These are phyloP conservation scores for Capsicum rhomboideum DNA, from an alignment of 257 asterid genomes.

Conservation along the genomic window DNA sequence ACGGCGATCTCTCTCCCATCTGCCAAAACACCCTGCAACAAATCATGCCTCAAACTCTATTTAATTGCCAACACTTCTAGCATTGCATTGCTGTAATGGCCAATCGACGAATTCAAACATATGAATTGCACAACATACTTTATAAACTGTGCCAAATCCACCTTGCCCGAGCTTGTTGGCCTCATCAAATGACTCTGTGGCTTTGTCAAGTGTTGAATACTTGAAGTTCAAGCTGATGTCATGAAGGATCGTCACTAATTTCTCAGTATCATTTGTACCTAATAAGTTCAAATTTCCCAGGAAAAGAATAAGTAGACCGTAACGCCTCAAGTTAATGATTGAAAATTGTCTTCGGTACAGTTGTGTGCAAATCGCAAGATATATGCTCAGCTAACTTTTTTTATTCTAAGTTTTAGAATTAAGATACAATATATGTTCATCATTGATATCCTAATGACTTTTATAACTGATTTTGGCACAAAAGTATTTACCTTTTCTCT, in stretches of 20 bases:
- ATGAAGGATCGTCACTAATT: too few species aligned
- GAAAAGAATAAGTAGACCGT: not conserved
- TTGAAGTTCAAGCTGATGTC: too few species aligned
- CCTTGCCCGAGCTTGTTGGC: too few species aligned
- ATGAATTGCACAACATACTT: not conserved
- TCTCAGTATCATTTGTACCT: not conserved
- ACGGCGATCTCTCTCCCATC: constrained; percentile 31
- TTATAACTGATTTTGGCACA: not conserved
- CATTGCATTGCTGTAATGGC: not conserved
- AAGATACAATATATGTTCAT: not conserved
- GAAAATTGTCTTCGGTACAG: not conserved
- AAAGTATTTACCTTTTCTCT: constrained; percentile 14
- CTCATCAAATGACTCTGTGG: too few species aligned
- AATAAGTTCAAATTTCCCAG: not conserved
- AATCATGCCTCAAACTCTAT: not conserved
- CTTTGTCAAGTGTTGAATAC: too few species aligned
- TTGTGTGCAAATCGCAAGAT: not conserved
- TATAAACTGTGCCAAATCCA: too few species aligned
- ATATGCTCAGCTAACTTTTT: not conserved
- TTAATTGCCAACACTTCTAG: not conserved
- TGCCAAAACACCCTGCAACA: constrained; percentile 14
- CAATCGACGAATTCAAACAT: not conserved
- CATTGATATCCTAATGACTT: not conserved
- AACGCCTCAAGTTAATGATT: too few species aligned
- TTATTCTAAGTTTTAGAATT: too few species aligned